A percentile compares a stretch with the other conserved stretches of the same genome.
phyloP scores from a whole-genome alignment of 2,329 filamentous ascomycete species.

The Penicillium expansum region DNA sequence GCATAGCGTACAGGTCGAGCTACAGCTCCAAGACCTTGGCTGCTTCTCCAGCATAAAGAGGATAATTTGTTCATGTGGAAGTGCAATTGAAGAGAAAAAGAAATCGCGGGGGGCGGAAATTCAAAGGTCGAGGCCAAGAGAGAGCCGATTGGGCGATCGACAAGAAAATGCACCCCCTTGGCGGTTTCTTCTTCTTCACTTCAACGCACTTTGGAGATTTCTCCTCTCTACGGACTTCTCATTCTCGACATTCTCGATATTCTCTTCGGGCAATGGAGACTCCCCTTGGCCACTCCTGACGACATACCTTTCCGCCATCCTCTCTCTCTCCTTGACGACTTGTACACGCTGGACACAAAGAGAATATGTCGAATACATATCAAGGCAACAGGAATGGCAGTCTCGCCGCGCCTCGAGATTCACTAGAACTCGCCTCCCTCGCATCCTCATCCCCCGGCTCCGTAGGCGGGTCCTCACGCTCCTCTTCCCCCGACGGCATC shows the following conservation, averaged over 20 bases:
- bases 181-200: conserved; percentile 4
- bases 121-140: conserved; percentile 13
- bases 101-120: conserved; percentile 16
- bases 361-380: conserved; percentile 35
- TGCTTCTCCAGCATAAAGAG: conserved; percentile 13
- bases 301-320: background rate
- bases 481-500: conserved; percentile 76
- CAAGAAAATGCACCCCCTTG: conserved; percentile 20
- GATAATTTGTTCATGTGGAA: conserved; percentile 15
- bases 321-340: background rate
- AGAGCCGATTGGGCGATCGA: conserved; percentile 25
- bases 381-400: conserved; percentile 30
- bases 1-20: conserved; percentile 23
- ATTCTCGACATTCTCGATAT: conserved; percentile 4
- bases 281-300: conserved; percentile 1
- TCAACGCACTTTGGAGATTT: background rate
- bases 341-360: conserved; percentile 3
- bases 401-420: conserved; percentile 66
- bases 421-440: conserved; percentile 90
- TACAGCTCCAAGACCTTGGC: conserved; percentile 9
- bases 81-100: background rate
- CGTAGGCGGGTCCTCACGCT: conserved; percentile 62
- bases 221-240: background rate
- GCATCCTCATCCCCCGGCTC: conserved; percentile 74
- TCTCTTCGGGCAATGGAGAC: conserved; percentile 12